Evolutionary conservation across 352 stramenopile species (phyloP).

Genomic region (Pseudoperonospora humuli): DNA sequence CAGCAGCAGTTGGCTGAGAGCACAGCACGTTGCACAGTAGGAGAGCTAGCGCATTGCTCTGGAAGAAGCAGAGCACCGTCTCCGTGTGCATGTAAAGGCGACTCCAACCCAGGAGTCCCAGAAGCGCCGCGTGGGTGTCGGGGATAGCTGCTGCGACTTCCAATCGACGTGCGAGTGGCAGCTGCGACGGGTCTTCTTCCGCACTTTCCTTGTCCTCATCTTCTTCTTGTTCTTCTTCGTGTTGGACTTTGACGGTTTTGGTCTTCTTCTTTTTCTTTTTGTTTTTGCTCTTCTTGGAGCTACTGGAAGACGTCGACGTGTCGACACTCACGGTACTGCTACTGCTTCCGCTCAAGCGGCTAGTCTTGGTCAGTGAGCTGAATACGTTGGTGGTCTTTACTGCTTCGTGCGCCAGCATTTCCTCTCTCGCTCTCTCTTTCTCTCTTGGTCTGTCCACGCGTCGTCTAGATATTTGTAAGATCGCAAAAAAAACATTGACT

Average conservation of each 20-base stretch:
- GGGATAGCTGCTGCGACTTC: slow-evolving; percentile 61
- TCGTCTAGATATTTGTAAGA: too few relatives aligned
- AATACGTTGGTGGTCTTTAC: slow-evolving; percentile 38
- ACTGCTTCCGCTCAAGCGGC: slow-evolving; percentile 19
- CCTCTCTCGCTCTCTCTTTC: too few relatives aligned
- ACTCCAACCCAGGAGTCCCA: slow-evolving; percentile 70
- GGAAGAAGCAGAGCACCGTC: slow-evolving; percentile 63
- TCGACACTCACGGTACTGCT: too few relatives aligned
- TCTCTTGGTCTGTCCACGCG: too few relatives aligned
- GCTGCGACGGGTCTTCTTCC: slow-evolving; percentile 26
- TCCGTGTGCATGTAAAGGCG: slow-evolving; percentile 51
- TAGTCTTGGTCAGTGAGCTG: slow-evolving; percentile 22
- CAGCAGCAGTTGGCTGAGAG: slow-evolving; percentile 15
- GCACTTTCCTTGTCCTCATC: slow-evolving; percentile 13
- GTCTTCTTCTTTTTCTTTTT: slow-evolving; percentile 16
- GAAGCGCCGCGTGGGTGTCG: slow-evolving; percentile 63
- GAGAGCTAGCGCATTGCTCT: slow-evolving; percentile 51
- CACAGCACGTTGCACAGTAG: slow-evolving; percentile 56
- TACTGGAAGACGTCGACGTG: neutral
- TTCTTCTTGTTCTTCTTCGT: slow-evolving; percentile 24
- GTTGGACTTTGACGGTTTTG: slow-evolving; percentile 5
- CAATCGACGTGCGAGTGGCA: slow-evolving; percentile 46
- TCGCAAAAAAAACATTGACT: too few relatives aligned
- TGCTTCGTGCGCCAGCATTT: too few relatives aligned
- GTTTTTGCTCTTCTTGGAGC: slow-evolving; percentile 14